Base-by-base conservation (phyloP, 2,329 filamentous ascomycete genomes). In the Claviceps pusilla region DNA sequence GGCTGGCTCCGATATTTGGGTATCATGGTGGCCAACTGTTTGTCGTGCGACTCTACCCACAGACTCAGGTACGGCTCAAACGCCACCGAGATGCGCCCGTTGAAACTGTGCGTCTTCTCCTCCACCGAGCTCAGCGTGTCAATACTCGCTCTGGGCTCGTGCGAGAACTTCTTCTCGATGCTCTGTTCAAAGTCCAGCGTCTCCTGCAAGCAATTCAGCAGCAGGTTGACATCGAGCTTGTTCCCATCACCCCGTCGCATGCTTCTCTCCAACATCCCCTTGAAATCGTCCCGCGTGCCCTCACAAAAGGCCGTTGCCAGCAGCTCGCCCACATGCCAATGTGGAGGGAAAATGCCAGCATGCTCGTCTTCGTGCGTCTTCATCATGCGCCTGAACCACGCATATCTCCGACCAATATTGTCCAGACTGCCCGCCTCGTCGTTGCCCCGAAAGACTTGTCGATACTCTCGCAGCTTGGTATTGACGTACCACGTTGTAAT, bases 401-500 rank as follows among this genome's bases (percentile, higher is more conserved):
- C 86, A 67, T 97, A 98, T 59, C 93, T 77, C 57, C 93, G 79
- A 5, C 90, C 89, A 57, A 98, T 98, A 63, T 98, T 98, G 75
- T 98, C 93, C 65, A 98, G 71, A 57, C 85, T 95, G 7, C 91
- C 93, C 5, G 93, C 93, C 72, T 98, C 93, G 66, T 98, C 93
- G 63, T 93, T 97, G 42, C 91, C 91, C 45, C 90, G 80, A 69
- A 98, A 98, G 0, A 98, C 88, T 64, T 95, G 89, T 52, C 93
- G 80, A 66, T 98, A 98, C 71, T 98, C 93, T 51, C 93, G 81
- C 60, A 98, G 74, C 71, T 96, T 88, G 2, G 93, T 96, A 66
- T 98, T 98, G 71, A 95, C 89, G 67, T 98, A 98, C 93, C 93
- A 98, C 11, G 87, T 93, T 64, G 95, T 79, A 43, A 98, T 73